Evolutionary conservation across 352 stramenopile species (phyloP).

Genomic region (Hyphochytrium catenoides): DNA sequence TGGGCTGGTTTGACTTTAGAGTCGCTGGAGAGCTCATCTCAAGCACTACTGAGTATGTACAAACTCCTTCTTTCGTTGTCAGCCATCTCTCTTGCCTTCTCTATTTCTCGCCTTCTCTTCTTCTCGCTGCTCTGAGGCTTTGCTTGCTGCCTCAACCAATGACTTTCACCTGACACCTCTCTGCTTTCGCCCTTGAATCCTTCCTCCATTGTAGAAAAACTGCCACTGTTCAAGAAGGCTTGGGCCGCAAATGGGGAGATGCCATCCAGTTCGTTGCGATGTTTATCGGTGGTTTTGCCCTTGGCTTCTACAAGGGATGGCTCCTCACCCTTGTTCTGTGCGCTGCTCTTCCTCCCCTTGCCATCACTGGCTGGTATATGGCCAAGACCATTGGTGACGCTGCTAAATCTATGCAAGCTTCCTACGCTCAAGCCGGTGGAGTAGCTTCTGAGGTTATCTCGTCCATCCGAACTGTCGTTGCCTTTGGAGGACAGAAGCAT

Average conservation of each 20-base stretch:
- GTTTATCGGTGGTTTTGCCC: conserved; percentile 5
- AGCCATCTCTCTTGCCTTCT: too few relatives aligned
- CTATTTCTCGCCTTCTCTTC: too few relatives aligned
- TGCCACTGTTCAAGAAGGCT: conserved; percentile 8
- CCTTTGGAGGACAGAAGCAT: conserved; percentile 4
- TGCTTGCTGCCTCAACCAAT: too few relatives aligned
- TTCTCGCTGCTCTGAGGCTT: too few relatives aligned
- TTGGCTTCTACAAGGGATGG: conserved; percentile 9
- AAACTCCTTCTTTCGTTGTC: too few relatives aligned
- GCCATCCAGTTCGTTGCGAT: conserved; percentile 9
- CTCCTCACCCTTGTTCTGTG: conserved; percentile 7
- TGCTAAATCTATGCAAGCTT: not conserved
- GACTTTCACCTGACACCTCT: too few relatives aligned
- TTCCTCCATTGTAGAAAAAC: too few relatives aligned
- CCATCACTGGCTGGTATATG: conserved; percentile 5
- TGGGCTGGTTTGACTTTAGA: conserved; percentile 10
- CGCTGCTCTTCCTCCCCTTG: conserved; percentile 7
- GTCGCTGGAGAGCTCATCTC: conserved; percentile 17
- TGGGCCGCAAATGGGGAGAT: conserved; percentile 9
- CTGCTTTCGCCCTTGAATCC: too few relatives aligned
- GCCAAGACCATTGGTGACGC: conserved; percentile 5
- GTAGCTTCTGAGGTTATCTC: conserved; percentile 5
- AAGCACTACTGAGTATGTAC: conserved; percentile 22
- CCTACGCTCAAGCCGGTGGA: conserved; percentile 4
- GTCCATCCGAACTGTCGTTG: conserved; percentile 6